Base-by-base conservation (phyloP, 192 early-diverging fungal genomes). In the Helicostylum pulchrum region DNA sequence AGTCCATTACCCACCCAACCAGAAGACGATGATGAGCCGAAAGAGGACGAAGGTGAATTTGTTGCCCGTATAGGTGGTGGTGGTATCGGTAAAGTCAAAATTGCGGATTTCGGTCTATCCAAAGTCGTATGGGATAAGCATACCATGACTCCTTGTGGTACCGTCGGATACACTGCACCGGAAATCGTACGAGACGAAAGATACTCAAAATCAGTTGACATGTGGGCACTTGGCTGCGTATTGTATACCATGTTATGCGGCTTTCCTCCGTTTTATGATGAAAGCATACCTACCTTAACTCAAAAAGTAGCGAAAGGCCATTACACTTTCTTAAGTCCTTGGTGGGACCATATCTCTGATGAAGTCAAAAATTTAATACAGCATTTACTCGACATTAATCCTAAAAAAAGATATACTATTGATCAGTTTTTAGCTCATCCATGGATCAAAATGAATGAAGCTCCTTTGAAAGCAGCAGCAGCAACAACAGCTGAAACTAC, bases 101-200 rank as follows among this genome's bases (percentile, higher is more conserved):
- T 95, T 52, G 91, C 92, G 21, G 92, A 95, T 73, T 95, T 95
- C 83, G 92, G 93, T 0, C 74, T 95, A 30, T 92, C 91, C 48
- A 94, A 94, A 72, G 86, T 93, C 6, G 83, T 93, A 11, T 90
- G 90, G 85, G 82, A 92, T 61, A 83, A 92, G 64, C 79, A 87
- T 6, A 92, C 93, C 11, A 87, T 85, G 79, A 95, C 94, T 42
- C 94, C 94, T 4, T 94, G 93, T 64, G 94, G 94, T 10, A 96
- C 94, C 11, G 87, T 94, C 8, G 92, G 92, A 19, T 96, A 96
- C 64, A 92, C 93, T 14, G 94, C 94, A 1, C 94, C 94, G 20
- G 94, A 96, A 73, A 92, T 96, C 61, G 84, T 96, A 36, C 87
- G 80, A 64, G 88, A 88, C 75, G 83, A 91, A 72, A 75, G 87